Evolutionary conservation across 345 rosid genomes (phyloP), one percentile per base, ranked within the genome.

Genomic region (Salix caprea): DNA sequence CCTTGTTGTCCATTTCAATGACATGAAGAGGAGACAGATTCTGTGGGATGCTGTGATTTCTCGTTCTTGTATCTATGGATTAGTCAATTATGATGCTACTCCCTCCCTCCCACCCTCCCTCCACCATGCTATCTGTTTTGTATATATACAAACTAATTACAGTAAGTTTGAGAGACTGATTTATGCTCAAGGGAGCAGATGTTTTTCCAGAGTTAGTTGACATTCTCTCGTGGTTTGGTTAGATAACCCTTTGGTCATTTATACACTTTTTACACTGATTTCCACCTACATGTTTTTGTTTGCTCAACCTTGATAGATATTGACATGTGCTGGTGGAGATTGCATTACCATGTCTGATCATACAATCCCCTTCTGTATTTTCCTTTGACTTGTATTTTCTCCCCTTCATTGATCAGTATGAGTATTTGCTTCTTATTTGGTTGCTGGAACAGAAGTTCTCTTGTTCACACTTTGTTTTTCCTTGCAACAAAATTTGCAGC

Each of bases 401-500:
- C 65, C 2, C 19, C 54, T 44, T 42, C n/a, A 14, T 13, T 12
- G 42, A 23, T 48, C 8, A 19, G 40, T 52, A 52, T 66, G 56
- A 15, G 9, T 74, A 70, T 67, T 34, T 77, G 66, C 34, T 26
- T 61, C 19, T 46, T 74, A 44, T 54, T 79, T 80, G 23, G 19
- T 76, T 19, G 4, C 13, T 3, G 42, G 24, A 58, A 13, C 23
- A 14, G 42, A 48, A 34, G 65, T 26, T 77, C 23, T 58, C 18
- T 73, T 18, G 9, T 78, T 67, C 40, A 36, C 36, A 7, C 13
- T 24, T 69, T 6, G 13, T 65, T 19, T 39, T 66, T 77, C 50
- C 61, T 52, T 37, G 76, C 71, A 69, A 72, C 44, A 23, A 40
- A 73, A 71, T 74, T 82, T 77, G 85, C 98, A 93, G 99, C 82